These are phyloP conservation scores for Acacia pycnantha DNA, from an alignment of 331 rosid genomes.

Conservation along the genomic window DNA sequence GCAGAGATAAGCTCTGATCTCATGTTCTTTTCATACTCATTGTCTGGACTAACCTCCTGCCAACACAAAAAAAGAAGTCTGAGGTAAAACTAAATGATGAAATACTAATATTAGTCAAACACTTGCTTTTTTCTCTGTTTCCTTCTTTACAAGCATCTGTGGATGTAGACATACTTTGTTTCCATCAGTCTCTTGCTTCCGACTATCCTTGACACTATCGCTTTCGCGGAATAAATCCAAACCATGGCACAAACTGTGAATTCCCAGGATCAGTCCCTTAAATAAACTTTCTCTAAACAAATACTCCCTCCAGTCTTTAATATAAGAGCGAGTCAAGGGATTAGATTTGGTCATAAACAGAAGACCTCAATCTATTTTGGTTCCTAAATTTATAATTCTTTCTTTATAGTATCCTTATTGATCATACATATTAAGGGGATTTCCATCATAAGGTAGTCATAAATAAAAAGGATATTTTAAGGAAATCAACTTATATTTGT, in stretches of 20 bases:
- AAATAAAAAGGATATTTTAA: too few relatives aligned
- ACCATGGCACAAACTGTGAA: neutral
- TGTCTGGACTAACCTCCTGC: slow-evolving; percentile 78
- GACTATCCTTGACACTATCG: neutral
- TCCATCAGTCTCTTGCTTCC: neutral
- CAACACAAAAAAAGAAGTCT: slow-evolving; percentile 10
- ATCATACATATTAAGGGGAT: too few relatives aligned
- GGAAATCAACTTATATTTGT: too few relatives aligned
- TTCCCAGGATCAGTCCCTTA: neutral
- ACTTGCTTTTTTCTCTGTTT: neutral
- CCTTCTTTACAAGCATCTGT: too few relatives aligned
- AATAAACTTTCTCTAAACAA: too few relatives aligned
- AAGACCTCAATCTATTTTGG: too few relatives aligned
- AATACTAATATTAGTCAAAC: too few relatives aligned
- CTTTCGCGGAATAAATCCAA: neutral
- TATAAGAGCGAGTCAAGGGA: too few relatives aligned
- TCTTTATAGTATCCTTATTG: too few relatives aligned
- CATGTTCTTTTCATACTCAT: slow-evolving; percentile 81
- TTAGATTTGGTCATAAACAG: too few relatives aligned
- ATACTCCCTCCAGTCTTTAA: neutral
- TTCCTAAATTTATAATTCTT: too few relatives aligned
- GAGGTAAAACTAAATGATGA: neutral
- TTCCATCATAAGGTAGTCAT: too few relatives aligned
- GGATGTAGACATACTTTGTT: neutral
- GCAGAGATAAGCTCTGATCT: slow-evolving; percentile 94